phyloP scores from a whole-genome alignment of 345 rosid genomes.

The Brassica cretica region DNA sequence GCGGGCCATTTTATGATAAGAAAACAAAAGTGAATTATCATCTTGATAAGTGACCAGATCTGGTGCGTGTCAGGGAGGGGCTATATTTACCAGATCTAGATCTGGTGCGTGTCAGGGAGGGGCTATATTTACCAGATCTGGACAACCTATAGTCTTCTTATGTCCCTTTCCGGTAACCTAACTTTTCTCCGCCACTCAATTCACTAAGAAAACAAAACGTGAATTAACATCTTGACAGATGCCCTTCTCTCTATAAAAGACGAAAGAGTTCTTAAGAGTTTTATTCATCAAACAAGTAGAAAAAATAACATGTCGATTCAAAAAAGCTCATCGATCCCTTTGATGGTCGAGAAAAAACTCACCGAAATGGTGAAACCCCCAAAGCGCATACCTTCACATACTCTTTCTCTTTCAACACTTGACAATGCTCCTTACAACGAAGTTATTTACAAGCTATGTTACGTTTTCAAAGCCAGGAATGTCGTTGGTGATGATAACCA shows the following conservation, averaged over 20 bases:
- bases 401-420: conserved; percentile 48
- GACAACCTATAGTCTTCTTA: too few species aligned
- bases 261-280: not conserved
- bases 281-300: not conserved
- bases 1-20: too few species aligned
- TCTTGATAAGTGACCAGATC: too few species aligned
- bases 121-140: too few species aligned
- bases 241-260: not conserved
- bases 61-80: too few species aligned
- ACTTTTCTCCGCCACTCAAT: too few species aligned
- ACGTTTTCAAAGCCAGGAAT: conserved; percentile 42
- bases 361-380: conserved; percentile 47
- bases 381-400: conserved; percentile 41
- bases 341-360: conserved; percentile 24
- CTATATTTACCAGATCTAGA: too few species aligned
- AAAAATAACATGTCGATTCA: conserved; percentile 10
- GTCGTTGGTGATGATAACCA: not conserved
- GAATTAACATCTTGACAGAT: not conserved
- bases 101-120: too few species aligned
- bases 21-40: too few species aligned
- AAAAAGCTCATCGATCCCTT: conserved; percentile 8
- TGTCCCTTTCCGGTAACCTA: too few species aligned
- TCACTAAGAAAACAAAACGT: too few species aligned
- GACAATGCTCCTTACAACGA: conserved; percentile 49
- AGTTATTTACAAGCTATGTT: conserved; percentile 40